Base-by-base conservation (phyloP, 306 rosid genomes). In the Vigna unguiculata region DNA sequence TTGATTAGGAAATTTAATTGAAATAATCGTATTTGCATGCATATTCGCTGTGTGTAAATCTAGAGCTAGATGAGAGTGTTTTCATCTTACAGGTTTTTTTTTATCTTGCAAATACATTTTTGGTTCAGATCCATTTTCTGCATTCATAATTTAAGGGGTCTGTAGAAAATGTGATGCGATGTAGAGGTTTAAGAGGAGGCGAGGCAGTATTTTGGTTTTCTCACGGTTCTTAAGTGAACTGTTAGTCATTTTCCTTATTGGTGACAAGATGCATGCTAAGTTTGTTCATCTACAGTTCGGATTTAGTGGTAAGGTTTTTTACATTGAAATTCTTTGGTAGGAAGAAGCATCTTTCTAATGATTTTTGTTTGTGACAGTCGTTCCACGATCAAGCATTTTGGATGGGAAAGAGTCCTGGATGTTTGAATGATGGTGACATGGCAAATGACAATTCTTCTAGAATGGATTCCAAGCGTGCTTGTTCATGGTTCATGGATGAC, bases 401-500 rank as follows among this genome's bases (percentile, higher is more conserved):
- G 96, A 79, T 81, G 93, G 84, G 76, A 69, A 93, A 88, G 83
- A 80, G 78, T 80, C 66, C 83, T 49, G 88, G 69, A 9, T 67
- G 81, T 83, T 70, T 83, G 76, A 86, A 86, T 59, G 91, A 86
- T n/a, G 81, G 86, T 77, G 98, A 87, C 71, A 61, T 58, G 80
- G 51, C 85, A 10, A 77, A 54, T 43, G 88, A 86, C 51, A 82
- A 78, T 76, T 84, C 93, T 36, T 87, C 88, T 55, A 84, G 85
- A 78, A 41, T 75, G 17, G 98, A 89, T 69, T 71, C 89, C 55
- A 93, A 93, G 90, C 89, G 94, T 1, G 46, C 89, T 82, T 91
- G 86, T 82, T 96, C 85, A 79, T 86, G 86, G 90, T 84, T 91
- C 79, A 78, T 84, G 87, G 95, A 90, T 81, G 88, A 84, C 46